These are phyloP conservation scores for Microbotryomycetes sp. DNA, from an alignment of 1,284 basidiomycete species.

Conservation along the genomic window DNA sequence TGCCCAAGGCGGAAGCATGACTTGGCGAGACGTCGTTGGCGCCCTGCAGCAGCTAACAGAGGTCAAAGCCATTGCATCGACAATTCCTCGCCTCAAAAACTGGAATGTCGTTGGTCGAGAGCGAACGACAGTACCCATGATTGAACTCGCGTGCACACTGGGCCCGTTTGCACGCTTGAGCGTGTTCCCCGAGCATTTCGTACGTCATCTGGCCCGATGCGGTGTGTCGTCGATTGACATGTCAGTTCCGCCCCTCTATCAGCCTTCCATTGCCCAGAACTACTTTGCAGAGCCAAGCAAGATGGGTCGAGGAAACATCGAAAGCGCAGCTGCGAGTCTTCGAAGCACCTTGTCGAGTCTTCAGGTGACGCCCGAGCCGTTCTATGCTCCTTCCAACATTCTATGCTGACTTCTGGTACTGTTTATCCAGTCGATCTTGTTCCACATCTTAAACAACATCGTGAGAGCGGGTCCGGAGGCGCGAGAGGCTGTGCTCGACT, in stretches of 20 bases:
- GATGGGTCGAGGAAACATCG: conserved; percentile 64
- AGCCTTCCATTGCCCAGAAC: conserved; percentile 68
- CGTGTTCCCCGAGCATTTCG: conserved; percentile 81
- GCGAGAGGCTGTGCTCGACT: conserved; percentile 76
- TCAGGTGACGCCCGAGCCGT: conserved; percentile 57
- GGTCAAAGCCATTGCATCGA: conserved; percentile 70
- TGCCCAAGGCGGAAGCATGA: conserved; percentile 44
- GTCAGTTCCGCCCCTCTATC: conserved; percentile 8
- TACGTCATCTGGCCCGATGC: conserved; percentile 45
- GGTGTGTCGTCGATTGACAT: too few relatives aligned
- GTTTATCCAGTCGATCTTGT: conserved; percentile 60
- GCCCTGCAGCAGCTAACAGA: conserved; percentile 74
- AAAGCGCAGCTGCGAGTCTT: conserved; percentile 74
- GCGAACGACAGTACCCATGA: conserved; percentile 40
- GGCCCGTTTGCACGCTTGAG: conserved; percentile 75
- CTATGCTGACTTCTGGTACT: too few relatives aligned
- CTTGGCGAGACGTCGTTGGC: conserved; percentile 78
- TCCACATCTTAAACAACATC: conserved; percentile 80
- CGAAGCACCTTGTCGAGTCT: conserved; percentile 70
- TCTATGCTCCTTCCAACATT: conserved; percentile 37
- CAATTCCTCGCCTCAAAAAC: conserved; percentile 28
- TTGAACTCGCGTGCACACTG: conserved; percentile 60
- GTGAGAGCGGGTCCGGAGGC: conserved; percentile 73
- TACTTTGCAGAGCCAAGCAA: conserved; percentile 83
- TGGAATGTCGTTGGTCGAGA: conserved; percentile 44